phyloP scores from a whole-genome alignment of 2,329 filamentous ascomycete genomes.

The Verticillium zaregamsianum region DNA sequence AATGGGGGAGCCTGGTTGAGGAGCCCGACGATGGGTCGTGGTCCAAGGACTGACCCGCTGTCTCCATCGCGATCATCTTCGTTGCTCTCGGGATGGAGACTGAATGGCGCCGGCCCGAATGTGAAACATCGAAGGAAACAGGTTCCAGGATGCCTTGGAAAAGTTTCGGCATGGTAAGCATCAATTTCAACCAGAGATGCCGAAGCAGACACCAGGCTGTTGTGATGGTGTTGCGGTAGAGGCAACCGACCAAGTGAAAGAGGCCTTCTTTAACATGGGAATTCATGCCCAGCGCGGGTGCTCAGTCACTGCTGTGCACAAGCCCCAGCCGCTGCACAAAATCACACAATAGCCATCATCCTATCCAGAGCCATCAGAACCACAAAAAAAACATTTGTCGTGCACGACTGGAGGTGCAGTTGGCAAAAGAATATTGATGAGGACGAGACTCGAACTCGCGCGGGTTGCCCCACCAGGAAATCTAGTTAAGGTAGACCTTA shows the following conservation, averaged over 20 bases:
- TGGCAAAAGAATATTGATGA: not conserved
- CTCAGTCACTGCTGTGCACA: too few species aligned
- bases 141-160: not conserved
- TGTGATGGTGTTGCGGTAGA: too few species aligned
- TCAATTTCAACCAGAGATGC: not conserved
- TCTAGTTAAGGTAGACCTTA: not conserved
- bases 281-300: too few species aligned
- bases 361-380: not conserved
- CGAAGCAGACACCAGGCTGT: not conserved
- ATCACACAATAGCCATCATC: too few species aligned
- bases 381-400: not conserved
- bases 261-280: too few species aligned
- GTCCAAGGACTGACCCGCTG: not conserved
- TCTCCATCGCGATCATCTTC: not conserved
- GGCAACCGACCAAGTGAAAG: too few species aligned
- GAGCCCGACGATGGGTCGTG: not conserved
- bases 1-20: not conserved
- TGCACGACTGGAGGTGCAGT: not conserved
- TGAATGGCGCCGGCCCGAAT: not conserved
- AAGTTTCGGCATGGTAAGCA: not conserved
- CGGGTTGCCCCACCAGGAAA: not conserved
- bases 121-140: not conserved
- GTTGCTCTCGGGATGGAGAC: not conserved
- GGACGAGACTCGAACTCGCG: not conserved
- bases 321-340: too few species aligned